phyloP scores from a whole-genome alignment of 495 filamentous ascomycete genomes.

The Penicillium pulvis region DNA sequence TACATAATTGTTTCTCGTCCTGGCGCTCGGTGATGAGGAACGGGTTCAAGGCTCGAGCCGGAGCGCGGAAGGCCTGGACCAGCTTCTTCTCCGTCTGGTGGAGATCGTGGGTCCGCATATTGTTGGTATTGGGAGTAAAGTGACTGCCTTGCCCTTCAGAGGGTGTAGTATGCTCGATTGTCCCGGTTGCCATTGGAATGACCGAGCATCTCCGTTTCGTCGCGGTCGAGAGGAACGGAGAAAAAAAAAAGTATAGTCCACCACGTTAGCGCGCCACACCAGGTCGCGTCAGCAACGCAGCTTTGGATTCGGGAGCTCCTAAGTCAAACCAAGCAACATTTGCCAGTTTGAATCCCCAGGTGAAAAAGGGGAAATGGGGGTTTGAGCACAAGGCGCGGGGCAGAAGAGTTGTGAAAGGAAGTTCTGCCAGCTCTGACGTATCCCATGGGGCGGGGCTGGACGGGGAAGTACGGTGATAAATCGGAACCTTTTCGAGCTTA shows the following conservation, averaged over 20 bases:
- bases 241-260: conserved; percentile 26
- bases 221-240: conserved; percentile 13
- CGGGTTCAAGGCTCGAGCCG: conserved; percentile 51
- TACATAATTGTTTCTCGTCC: conserved; percentile 59
- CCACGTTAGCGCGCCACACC: conserved; percentile 32
- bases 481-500: conserved; percentile 26
- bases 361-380: conserved; percentile 7
- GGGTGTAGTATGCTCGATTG: conserved; percentile 43
- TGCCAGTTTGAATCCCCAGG: conserved; percentile 6
- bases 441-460: conserved; percentile 26
- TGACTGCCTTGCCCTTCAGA: conserved; percentile 37
- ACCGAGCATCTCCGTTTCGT: conserved; percentile 36
- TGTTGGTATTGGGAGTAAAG: conserved; percentile 27
- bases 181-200: conserved; percentile 48
- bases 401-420: conserved; percentile 21
- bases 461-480: conserved; percentile 32
- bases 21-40: conserved; percentile 55
- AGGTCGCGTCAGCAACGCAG: conserved; percentile 25
- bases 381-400: conserved; percentile 19
- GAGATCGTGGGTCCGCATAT: conserved; percentile 38
- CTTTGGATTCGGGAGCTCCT: conserved; percentile 13
- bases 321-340: conserved; percentile 23
- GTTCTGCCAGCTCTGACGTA: conserved; percentile 34
- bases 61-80: conserved; percentile 46
- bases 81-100: conserved; percentile 55